Conservation (phyloP, 2,329 filamentous ascomycete species). For the Dendrostoma leiphaemia region DNA sequence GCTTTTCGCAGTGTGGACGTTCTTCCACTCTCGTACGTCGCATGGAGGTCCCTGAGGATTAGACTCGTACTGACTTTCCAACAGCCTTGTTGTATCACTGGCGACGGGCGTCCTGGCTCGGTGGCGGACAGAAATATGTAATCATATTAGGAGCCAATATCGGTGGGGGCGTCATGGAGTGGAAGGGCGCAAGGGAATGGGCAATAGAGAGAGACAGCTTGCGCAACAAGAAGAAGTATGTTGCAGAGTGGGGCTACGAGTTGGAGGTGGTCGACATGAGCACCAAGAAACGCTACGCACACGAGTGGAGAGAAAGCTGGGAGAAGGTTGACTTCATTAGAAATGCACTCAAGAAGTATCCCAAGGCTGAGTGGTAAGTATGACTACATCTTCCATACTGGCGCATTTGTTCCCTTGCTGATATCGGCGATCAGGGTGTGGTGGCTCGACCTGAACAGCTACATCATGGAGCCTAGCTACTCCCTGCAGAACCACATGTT, state of each 20-base stretch:
- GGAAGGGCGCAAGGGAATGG: constrained; percentile 97
- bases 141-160: constrained; percentile 92
- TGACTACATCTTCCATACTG: too few species aligned
- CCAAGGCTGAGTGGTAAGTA: constrained; percentile 88
- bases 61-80: constrained; percentile 24
- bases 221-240: constrained; percentile 90
- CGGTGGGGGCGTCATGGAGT: constrained; percentile 97
- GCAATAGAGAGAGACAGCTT: constrained; percentile 96
- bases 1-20: constrained; percentile 60
- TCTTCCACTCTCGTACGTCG: constrained; percentile 72
- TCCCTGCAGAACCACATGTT: constrained; percentile 91
- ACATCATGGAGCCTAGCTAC: constrained; percentile 93
- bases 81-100: constrained; percentile 59
- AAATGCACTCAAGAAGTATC: constrained; percentile 87
- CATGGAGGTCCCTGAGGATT: neutral
- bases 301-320: constrained; percentile 99
- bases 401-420: too few species aligned
- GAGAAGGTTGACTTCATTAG: constrained; percentile 96
- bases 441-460: constrained; percentile 98
- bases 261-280: constrained; percentile 98
- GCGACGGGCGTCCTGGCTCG: constrained; percentile 69
- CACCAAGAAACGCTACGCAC: constrained; percentile 96
- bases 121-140: constrained; percentile 87
- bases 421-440: too few species aligned
- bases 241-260: constrained; percentile 86